Conservation (phyloP, 441 rosid genomes). For the Gossypium gossypioides region DNA sequence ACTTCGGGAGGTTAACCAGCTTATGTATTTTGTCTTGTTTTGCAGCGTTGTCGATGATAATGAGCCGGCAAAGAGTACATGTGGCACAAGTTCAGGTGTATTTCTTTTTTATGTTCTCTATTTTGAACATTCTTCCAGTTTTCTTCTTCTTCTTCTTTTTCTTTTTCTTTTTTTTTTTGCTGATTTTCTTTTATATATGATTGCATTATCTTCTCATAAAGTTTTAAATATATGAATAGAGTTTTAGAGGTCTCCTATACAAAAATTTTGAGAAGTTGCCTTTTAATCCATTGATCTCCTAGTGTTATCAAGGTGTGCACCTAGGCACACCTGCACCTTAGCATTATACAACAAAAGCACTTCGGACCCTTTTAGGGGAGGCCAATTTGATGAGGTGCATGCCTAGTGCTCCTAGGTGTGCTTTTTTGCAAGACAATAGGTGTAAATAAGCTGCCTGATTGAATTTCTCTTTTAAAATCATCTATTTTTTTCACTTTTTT, state of each 20-base stretch:
- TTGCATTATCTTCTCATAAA: neutral
- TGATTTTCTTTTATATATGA: neutral
- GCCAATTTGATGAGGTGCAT: too few species aligned
- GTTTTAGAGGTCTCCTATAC: neutral
- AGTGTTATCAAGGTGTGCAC: too few species aligned
- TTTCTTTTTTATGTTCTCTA: neutral
- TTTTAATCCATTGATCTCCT: neutral
- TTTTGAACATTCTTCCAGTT: conserved; percentile 6
- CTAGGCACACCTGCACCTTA: too few species aligned
- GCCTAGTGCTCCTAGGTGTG: too few species aligned
- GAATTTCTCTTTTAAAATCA: too few species aligned
- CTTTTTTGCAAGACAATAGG: too few species aligned
- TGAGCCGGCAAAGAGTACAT: conserved; percentile 27
- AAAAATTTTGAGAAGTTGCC: neutral
- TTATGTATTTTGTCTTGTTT: conserved; percentile 4
- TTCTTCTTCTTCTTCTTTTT: neutral
- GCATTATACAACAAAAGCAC: too few species aligned
- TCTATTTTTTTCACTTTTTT: too few species aligned
- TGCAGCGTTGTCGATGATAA: conserved; percentile 65
- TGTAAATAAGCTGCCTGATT: too few species aligned
- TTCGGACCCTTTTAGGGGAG: too few species aligned
- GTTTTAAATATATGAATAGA: neutral
- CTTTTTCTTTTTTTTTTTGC: neutral
- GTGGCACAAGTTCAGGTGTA: conserved; percentile 54
- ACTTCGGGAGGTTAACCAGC: neutral